phyloP scores from a whole-genome alignment of 2,329 filamentous ascomycete species.

The Apiospora saccharicola region DNA sequence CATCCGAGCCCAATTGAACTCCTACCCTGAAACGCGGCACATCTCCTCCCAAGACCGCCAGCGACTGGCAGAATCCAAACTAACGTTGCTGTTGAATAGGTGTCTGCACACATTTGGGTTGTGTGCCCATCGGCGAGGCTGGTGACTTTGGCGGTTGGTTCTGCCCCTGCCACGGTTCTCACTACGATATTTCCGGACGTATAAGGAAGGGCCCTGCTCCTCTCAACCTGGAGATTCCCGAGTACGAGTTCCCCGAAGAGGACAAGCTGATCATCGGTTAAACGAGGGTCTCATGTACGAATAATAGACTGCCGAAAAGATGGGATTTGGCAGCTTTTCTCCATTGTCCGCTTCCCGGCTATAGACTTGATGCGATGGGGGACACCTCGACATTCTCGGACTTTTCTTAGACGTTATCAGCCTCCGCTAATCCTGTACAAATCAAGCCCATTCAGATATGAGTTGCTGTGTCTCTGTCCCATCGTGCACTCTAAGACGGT shows the following conservation, averaged over 20 bases:
- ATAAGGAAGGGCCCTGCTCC: constrained; percentile 97
- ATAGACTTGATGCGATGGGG: constrained; percentile 39
- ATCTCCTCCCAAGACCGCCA: neutral
- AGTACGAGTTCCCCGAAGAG: constrained; percentile 92
- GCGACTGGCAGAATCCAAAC: constrained; percentile 25
- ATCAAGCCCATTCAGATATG: constrained; percentile 36
- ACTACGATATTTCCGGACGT: constrained; percentile 99
- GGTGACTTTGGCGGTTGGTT: constrained; percentile 99
- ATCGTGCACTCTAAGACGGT: neutral
- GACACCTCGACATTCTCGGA: constrained; percentile 20
- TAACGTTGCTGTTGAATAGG: constrained; percentile 56
- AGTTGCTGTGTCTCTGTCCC: constrained; percentile 12
- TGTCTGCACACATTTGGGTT: constrained; percentile 99
- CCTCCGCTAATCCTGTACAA: constrained; percentile 42
- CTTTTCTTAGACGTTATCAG: constrained; percentile 40
- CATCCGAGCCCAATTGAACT: neutral
- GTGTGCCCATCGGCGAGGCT: constrained; percentile 98
- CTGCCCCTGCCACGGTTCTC: constrained; percentile 99
- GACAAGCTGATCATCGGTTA: constrained; percentile 93
- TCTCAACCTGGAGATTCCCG: constrained; percentile 94
- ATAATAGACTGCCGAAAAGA: constrained; percentile 38
- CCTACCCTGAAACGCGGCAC: neutral
- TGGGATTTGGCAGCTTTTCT: constrained; percentile 24
- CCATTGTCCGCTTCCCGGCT: constrained; percentile 28
- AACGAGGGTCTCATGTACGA: constrained; percentile 45